Conservation (phyloP, 345 rosid species). For the Syzygium jambos region DNA sequence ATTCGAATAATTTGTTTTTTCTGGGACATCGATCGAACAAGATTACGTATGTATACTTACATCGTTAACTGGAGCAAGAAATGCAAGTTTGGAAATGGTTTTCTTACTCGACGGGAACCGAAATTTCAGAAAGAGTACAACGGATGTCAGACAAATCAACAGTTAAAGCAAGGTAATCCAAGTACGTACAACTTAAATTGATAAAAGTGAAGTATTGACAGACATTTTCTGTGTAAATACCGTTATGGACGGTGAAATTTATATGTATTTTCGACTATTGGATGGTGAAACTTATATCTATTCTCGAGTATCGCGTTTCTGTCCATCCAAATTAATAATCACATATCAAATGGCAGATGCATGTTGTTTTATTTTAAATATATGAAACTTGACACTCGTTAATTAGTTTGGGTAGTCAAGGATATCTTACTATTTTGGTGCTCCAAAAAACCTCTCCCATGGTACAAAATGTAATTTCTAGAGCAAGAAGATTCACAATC, state of each 20-base stretch:
- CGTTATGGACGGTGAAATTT: background rate
- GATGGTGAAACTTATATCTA: too few species aligned
- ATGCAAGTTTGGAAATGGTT: background rate
- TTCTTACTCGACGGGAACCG: background rate
- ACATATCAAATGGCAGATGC: background rate
- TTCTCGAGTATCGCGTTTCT: background rate
- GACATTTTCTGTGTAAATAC: background rate
- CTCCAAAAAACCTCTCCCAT: background rate
- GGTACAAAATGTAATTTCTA: background rate
- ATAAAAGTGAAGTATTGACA: background rate
- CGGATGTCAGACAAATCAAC: background rate
- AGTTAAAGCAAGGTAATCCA: background rate
- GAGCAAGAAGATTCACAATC: background rate
- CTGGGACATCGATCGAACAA: background rate
- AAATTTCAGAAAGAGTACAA: background rate
- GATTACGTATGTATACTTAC: background rate
- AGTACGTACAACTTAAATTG: background rate
- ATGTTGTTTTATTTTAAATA: background rate
- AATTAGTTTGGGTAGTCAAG: background rate
- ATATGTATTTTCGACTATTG: background rate
- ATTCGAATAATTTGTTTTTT: background rate
- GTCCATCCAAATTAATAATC: background rate
- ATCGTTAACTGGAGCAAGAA: background rate
- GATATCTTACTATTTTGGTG: background rate
- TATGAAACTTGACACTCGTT: background rate